These are phyloP conservation scores for Auricularia cornea DNA, from an alignment of 768 basidiomycete species.

Conservation along the genomic window DNA sequence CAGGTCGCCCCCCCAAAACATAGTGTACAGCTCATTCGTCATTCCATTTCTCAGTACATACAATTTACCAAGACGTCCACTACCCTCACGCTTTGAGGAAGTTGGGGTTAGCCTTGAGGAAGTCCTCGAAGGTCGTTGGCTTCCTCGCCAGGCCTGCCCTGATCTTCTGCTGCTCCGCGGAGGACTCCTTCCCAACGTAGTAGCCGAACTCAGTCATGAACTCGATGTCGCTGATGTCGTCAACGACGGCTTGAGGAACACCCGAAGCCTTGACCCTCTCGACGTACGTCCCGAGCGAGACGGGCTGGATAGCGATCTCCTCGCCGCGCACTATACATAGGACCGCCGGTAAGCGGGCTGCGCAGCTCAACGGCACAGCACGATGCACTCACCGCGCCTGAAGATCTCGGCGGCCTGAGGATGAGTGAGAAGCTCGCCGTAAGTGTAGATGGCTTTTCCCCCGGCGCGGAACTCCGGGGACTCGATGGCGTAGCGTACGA, in stretches of 20 bases:
- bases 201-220: neutral
- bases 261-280: neutral
- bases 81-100: neutral
- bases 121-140: neutral
- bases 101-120: neutral
- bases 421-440: neutral
- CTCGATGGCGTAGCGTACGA: conserved; percentile 2
- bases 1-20: no score
- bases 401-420: neutral
- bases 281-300: neutral
- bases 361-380: neutral
- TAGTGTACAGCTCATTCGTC: no score
- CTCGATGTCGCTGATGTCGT: neutral
- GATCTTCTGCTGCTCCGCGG: neutral
- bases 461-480: neutral
- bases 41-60: no score
- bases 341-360: neutral
- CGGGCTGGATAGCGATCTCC: neutral
- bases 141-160: neutral
- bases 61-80: no score
- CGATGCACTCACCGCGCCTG: neutral
- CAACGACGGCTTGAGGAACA: neutral
- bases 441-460: neutral
- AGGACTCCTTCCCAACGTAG: neutral
- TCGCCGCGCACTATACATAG: neutral